phyloP scores from a whole-genome alignment of 2,329 filamentous ascomycete genomes.

The Xylaria sp. region DNA sequence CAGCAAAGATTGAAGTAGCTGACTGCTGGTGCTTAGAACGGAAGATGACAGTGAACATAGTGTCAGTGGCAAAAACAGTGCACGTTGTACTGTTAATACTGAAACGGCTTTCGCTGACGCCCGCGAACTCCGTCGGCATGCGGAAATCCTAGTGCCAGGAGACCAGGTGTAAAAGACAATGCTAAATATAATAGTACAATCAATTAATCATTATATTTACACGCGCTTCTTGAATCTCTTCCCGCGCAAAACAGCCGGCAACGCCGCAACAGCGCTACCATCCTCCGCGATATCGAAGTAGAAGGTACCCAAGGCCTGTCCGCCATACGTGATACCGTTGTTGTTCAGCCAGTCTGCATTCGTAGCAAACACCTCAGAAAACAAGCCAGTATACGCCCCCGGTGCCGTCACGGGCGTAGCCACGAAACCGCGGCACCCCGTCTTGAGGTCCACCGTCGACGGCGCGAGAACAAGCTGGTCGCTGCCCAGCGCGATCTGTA shows the following conservation, averaged over 20 bases:
- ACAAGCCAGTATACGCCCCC: slow-evolving; percentile 24
- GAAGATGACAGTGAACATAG: too few species aligned
- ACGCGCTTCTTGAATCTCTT: slow-evolving; percentile 14
- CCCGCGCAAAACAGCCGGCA: slow-evolving; percentile 14
- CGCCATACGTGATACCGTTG: slow-evolving; percentile 28
- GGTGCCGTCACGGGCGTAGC: slow-evolving; percentile 19
- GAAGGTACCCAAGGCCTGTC: slow-evolving; percentile 30
- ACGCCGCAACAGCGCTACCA: slow-evolving; percentile 29
- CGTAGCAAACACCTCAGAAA: slow-evolving; percentile 28
- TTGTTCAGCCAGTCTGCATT: slow-evolving; percentile 31
- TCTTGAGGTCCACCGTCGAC: slow-evolving; percentile 11
- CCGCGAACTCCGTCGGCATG: too few species aligned
- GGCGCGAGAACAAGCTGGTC: slow-evolving; percentile 26
- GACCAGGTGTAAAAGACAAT: too few species aligned
- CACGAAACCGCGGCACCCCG: slow-evolving; percentile 23
- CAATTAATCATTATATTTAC: too few species aligned
- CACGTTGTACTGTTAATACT: too few species aligned
- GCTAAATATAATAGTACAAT: too few species aligned
- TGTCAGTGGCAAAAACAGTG: too few species aligned
- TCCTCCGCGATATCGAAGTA: slow-evolving; percentile 31
- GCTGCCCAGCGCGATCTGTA: not conserved
- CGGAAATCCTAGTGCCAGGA: too few species aligned
- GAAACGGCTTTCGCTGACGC: too few species aligned
- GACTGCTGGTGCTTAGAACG: too few species aligned
- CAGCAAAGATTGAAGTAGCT: too few species aligned